phyloP scores from a whole-genome alignment of 257 asterid genomes.

The Gentiana straminea region DNA sequence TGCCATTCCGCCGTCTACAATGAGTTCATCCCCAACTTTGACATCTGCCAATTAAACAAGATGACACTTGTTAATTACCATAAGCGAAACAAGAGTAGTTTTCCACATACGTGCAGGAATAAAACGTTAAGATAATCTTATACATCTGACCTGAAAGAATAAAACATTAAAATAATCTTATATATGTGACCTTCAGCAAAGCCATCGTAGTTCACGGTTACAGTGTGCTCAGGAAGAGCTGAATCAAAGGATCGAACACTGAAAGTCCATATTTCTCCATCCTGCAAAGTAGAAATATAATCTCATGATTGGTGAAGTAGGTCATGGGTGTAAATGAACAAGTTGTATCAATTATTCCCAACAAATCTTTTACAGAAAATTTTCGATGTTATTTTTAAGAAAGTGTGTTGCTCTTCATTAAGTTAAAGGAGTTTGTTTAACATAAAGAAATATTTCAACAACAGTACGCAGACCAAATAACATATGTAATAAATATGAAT shows the following conservation, averaged over 20 bases:
- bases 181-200: constrained; percentile 80
- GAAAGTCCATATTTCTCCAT: constrained; percentile 97
- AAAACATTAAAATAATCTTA: neutral
- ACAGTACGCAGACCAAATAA: too few relatives aligned
- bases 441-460: too few relatives aligned
- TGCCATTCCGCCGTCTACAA: constrained; percentile 99
- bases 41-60: constrained; percentile 48
- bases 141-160: neutral
- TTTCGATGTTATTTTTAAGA: too few relatives aligned
- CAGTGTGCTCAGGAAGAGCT: constrained; percentile 66
- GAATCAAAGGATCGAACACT: constrained; percentile 84
- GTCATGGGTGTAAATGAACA: too few relatives aligned
- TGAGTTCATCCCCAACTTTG: constrained; percentile 81
- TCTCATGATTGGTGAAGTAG: too few relatives aligned
- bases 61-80: neutral
- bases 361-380: too few relatives aligned
- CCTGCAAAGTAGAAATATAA: constrained; percentile 30
- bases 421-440: too few relatives aligned
- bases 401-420: too few relatives aligned
- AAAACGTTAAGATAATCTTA: neutral
- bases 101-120: too few relatives aligned
- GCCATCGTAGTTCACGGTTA: constrained; percentile 80
- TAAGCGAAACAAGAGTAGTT: neutral
- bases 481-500: too few relatives aligned
- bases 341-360: too few relatives aligned